Evolutionary conservation across 2,329 filamentous ascomycete genomes (phyloP), one percentile per base, ranked within the genome.

Genomic region (Seiridium unicorne): DNA sequence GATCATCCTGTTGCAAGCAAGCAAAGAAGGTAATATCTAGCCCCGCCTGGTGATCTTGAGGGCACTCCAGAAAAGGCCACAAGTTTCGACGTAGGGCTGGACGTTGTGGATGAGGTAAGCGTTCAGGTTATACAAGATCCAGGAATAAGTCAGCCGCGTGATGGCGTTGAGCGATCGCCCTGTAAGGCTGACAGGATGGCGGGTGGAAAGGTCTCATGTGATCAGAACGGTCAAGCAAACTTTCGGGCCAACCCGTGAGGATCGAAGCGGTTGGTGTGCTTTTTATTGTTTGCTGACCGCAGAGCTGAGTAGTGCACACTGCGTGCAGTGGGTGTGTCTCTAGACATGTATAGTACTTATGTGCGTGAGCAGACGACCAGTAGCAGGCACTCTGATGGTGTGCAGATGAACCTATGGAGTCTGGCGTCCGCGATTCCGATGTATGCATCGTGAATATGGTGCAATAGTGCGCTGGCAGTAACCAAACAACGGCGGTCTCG

Each of bases 121-220:
- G 44, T n/a, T 26, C 18, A 26, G 18, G 26, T 44, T n/a, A 18
- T 42, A 38, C 18, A 44, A 55, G 54, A 26, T 31, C 26, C 44
- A n/a, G 38, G 31, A 13, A 57, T 35, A 10, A 46, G 18, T 9
- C 38, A 31, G 53, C 40, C 40, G 38, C 32, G 26, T 36, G 40
- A 35, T 48, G 44, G 44, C 44, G 44, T 57, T 38, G 40, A 57
- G n/a, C 26, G 40, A 57, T 46, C 44, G 54, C 54, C 54, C 38
- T 32, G 54, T 57, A 57, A 57, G 54, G 54, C 54, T 57, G 54
- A 57, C 40, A 36, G 40, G 44, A 34, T 57, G 54, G 34, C 26
- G 13, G 38, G 26, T 35, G 31, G 26, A 44, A n/a, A 57, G 4
- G 2, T 9, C 44, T 44, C 40, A 57, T 57, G 36, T 56, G 18